Percentiles rank a stretch among this genome's conserved stretches.
These are phyloP conservation scores for Chlamydomonas sp. DNA, from an alignment of 139 green algal genomes.

Conservation along the genomic window DNA sequence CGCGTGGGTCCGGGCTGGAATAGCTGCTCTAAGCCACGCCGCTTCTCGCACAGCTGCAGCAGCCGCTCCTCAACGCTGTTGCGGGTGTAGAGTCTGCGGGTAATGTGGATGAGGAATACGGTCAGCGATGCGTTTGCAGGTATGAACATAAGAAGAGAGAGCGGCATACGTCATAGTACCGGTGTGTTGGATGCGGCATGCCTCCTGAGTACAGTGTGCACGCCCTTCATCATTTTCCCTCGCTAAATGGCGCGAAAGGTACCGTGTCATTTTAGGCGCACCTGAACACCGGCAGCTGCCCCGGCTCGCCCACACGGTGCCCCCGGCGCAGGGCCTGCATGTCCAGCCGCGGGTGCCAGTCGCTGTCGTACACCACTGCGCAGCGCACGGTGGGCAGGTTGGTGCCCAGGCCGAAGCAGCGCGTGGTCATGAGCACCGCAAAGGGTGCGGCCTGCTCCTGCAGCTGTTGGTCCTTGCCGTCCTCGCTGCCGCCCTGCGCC, in stretches of 20 bases:
- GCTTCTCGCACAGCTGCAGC: constrained; percentile 38
- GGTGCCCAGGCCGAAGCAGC: constrained; percentile 76
- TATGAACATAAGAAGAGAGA: not conserved
- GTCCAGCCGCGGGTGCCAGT: constrained; percentile 80
- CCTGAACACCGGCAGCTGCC: constrained; percentile 6
- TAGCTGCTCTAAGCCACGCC: constrained; percentile 46
- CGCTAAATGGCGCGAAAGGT: no score
- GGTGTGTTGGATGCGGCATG: no score
- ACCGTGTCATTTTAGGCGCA: not conserved
- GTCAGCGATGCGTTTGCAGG: not conserved
- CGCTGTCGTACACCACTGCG: constrained; percentile 77
- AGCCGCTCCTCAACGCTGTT: constrained; percentile 70
- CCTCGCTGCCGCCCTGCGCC: not conserved
- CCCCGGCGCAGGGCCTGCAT: constrained; percentile 71
- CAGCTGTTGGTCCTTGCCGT: not conserved
- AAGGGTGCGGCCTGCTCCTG: constrained; percentile 14
- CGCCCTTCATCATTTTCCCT: no score
- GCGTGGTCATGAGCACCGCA: constrained; percentile 70
- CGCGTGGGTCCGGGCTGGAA: constrained; percentile 51
- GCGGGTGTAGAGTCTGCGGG: constrained; percentile 50
- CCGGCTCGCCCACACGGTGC: constrained; percentile 45
- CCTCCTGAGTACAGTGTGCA: no score
- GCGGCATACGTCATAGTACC: no score
- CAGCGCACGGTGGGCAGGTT: constrained; percentile 64
- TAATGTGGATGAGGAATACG: no score